Conservation (phyloP, 805 yeast species). For the Tetrapisispora arboricola region DNA sequence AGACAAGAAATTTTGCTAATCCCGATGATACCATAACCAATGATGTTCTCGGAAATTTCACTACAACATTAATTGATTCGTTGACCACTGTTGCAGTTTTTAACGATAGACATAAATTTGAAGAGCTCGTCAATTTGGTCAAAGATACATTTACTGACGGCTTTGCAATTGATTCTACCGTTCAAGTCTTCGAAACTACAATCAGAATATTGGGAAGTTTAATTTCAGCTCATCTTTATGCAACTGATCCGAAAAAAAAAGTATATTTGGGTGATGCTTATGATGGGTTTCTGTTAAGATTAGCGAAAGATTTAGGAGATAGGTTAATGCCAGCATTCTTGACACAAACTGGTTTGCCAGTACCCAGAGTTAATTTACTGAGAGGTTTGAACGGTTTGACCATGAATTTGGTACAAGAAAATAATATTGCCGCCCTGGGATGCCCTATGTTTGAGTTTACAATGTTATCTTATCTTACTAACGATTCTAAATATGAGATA, state of each 20-base stretch:
- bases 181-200: constrained; percentile 82
- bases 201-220: constrained; percentile 79
- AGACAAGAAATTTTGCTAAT: constrained; percentile 51
- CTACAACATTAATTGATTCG: constrained; percentile 69
- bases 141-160: constrained; percentile 22
- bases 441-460: constrained; percentile 76
- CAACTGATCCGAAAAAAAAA: constrained; percentile 35
- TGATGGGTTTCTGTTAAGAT: constrained; percentile 57
- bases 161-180: constrained; percentile 56
- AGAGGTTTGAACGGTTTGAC: constrained; percentile 34
- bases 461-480: constrained; percentile 61
- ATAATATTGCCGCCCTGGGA: constrained; percentile 83
- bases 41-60: constrained; percentile 78
- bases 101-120: constrained; percentile 50
- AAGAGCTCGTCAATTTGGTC: constrained; percentile 34
- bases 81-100: constrained; percentile 70
- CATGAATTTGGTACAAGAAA: constrained; percentile 41
- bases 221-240: constrained; percentile 66
- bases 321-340: constrained; percentile 62
- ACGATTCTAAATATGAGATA: constrained; percentile 59
- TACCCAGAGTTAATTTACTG: constrained; percentile 65
- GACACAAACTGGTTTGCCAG: constrained; percentile 56
- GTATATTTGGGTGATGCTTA: constrained; percentile 38
- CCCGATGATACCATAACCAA: constrained; percentile 49
- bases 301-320: constrained; percentile 70